Base-by-base conservation (phyloP, 768 basidiomycete genomes). In the Hemileccinum rubropunctum region DNA sequence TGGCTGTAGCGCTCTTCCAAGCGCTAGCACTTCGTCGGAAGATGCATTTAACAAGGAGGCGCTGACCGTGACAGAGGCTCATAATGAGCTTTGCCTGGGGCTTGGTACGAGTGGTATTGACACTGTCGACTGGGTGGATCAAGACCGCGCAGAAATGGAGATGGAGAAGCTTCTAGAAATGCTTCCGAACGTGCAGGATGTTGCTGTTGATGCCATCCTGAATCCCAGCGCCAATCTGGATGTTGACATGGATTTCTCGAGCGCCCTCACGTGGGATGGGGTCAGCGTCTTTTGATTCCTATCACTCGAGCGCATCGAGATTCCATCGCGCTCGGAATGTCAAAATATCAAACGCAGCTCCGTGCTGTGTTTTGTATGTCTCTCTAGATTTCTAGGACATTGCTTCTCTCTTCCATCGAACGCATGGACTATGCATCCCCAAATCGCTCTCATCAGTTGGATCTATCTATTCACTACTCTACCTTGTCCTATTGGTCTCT, bases 131-230 rank as follows among this genome's bases (percentile, higher is more conserved):
- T 69, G 66, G 68, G 50, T 28, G 28, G 61, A 68, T 26, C 63
- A 56, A 47, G 55, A 57, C 36, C 54, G 13, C 13, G 71, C 71
- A 50, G 79, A 81, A 61, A 73, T 71, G 57, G 83, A 82, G 65
- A 80, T 84, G 73, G 78, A 82, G 71, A 79, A 72, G 66, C 68
- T 85, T 46, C 62, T 85, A 65, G 80, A 80, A 62, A 69, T 80
- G 68, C 63, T 80, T 56, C 76, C 77, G 38, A 63, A 52, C 52
- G 67, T 59, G 32, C 62, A 66, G 42, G 67, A 67, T 50, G 63
- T 56, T 40, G 57, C 54, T 38, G 36, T 56, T 13, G 68, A 63
- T 35, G 54, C 60, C 35, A 53, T 58, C 56, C 54, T 52, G 33
- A 52, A 49, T 27, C n/a, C 54, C 5, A 52, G 41, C 41, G 56